Conservation (phyloP, 495 filamentous ascomycete species). For the Pyrenula aspistea region DNA sequence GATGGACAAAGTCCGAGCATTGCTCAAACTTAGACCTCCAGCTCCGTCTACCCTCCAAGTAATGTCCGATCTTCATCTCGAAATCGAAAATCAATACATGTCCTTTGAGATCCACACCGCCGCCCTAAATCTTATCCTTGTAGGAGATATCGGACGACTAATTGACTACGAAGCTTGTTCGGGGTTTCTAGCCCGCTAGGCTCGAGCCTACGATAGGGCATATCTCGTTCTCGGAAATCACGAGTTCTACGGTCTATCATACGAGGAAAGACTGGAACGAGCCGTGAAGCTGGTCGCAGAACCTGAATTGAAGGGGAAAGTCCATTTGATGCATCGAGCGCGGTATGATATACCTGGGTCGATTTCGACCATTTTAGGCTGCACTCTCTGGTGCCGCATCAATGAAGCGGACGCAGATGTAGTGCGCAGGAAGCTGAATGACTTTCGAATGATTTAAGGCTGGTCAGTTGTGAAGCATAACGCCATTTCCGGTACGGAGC, state of each 20-base stretch:
- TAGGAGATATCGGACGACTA: constrained; percentile 46
- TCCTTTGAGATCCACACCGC: constrained; percentile 31
- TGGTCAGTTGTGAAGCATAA: constrained; percentile 41
- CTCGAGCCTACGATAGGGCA: constrained; percentile 25
- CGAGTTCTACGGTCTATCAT: constrained; percentile 39
- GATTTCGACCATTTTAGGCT: constrained; percentile 38
- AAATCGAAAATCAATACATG: constrained; percentile 37
- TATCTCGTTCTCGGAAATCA: constrained; percentile 48
- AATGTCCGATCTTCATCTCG: constrained; percentile 47
- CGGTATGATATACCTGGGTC: constrained; percentile 27
- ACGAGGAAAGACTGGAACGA: constrained; percentile 21
- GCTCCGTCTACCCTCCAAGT: constrained; percentile 26
- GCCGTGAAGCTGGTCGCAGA: constrained; percentile 33
- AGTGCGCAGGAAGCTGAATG: constrained; percentile 28
- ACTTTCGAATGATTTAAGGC: constrained; percentile 35
- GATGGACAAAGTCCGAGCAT: too few relatives aligned
- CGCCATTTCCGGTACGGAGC: constrained; percentile 24
- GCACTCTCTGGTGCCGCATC: constrained; percentile 43
- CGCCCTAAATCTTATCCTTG: constrained; percentile 40
- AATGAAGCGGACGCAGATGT: constrained; percentile 19
- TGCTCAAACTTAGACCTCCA: too few relatives aligned
- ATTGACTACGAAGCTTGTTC: constrained; percentile 38
- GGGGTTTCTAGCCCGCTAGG: constrained; percentile 33
- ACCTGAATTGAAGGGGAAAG: constrained; percentile 23
- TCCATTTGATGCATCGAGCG: constrained; percentile 32